These are phyloP conservation scores for Pseudozyma pruni DNA, from an alignment of 1,284 basidiomycete genomes.

Conservation along the genomic window DNA sequence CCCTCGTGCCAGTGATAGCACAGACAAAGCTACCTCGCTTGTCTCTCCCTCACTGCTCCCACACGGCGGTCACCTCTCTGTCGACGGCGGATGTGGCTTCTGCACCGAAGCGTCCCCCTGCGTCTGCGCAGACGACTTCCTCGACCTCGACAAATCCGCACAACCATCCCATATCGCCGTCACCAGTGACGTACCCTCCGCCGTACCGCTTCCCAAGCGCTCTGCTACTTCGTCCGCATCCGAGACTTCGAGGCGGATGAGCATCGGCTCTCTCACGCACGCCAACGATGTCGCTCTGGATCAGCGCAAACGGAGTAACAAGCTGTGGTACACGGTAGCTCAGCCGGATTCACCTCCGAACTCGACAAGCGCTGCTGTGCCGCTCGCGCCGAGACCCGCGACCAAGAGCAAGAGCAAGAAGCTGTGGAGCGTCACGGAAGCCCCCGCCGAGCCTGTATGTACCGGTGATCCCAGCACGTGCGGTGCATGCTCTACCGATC, in stretches of 20 bases:
- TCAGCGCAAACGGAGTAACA: conserved; percentile 24
- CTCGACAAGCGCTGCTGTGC: conserved; percentile 12
- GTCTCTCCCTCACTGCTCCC: conserved; percentile 28
- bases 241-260: conserved; percentile 34
- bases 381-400: conserved; percentile 16
- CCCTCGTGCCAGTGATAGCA: not conserved
- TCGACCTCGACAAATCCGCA: conserved; percentile 22
- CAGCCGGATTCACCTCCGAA: conserved; percentile 18
- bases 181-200: conserved; percentile 21
- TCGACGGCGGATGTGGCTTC: conserved; percentile 59
- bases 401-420: conserved; percentile 24
- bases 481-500: conserved; percentile 50
- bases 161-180: conserved; percentile 35
- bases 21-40: conserved; percentile 9
- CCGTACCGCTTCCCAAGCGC: conserved; percentile 34
- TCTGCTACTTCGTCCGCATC: conserved; percentile 2
- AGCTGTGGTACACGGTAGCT: conserved; percentile 46
- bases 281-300: conserved; percentile 24
- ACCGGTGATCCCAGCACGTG: conserved; percentile 55
- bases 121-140: conserved; percentile 53
- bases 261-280: conserved; percentile 43
- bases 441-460: conserved; percentile 31
- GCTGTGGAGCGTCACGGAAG: conserved; percentile 22
- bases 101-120: conserved; percentile 58
- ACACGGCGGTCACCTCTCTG: conserved; percentile 18